A percentile compares a stretch with the other conserved stretches of the same genome.
These are phyloP conservation scores for Peronospora farinosa DNA, from an alignment of 352 stramenopile genomes.

Conservation along the genomic window DNA sequence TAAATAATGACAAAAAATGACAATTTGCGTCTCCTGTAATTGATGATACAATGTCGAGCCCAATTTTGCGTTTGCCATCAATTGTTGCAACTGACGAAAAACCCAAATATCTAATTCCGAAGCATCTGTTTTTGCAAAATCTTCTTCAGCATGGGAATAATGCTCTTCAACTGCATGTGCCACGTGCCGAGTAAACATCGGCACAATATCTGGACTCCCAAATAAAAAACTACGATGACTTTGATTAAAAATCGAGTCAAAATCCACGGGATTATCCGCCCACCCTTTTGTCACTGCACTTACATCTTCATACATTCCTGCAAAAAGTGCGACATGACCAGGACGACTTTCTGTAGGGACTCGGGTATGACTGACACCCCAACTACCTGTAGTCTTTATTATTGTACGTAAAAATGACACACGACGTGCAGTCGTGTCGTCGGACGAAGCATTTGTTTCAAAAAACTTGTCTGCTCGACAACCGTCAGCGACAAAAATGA, in stretches of 20 bases:
- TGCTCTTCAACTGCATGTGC: slow-evolving; percentile 54
- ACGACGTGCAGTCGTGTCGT: slow-evolving; percentile 14
- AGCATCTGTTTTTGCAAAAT: slow-evolving; percentile 70
- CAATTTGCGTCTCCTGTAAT: slow-evolving; percentile 36
- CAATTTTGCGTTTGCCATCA: slow-evolving; percentile 29
- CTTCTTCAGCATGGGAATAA: slow-evolving; percentile 74
- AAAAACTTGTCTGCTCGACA: slow-evolving; percentile 84
- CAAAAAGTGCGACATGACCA: slow-evolving; percentile 79
- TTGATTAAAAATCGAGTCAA: slow-evolving; percentile 85
- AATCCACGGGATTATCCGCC: slow-evolving; percentile 83
- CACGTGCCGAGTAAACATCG: slow-evolving; percentile 80
- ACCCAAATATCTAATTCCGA: slow-evolving; percentile 78
- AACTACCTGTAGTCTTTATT: slow-evolving; percentile 49
- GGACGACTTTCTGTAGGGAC: slow-evolving; percentile 82
- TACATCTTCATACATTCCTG: slow-evolving; percentile 86
- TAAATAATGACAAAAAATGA: slow-evolving; percentile 81
- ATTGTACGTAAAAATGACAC: slow-evolving; percentile 64
- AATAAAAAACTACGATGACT: slow-evolving; percentile 59
- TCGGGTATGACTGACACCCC: slow-evolving; percentile 80
- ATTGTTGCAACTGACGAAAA: slow-evolving; percentile 38
- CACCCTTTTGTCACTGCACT: slow-evolving; percentile 84
- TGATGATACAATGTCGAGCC: slow-evolving; percentile 16
- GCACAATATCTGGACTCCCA: slow-evolving; percentile 80
- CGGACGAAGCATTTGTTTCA: slow-evolving; percentile 33
- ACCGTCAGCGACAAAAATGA: slow-evolving; percentile 81